Evolutionary conservation across 768 basidiomycete genomes (phyloP), one percentile per base, ranked within the genome.

Genomic region (Boletus subparvulus): DNA sequence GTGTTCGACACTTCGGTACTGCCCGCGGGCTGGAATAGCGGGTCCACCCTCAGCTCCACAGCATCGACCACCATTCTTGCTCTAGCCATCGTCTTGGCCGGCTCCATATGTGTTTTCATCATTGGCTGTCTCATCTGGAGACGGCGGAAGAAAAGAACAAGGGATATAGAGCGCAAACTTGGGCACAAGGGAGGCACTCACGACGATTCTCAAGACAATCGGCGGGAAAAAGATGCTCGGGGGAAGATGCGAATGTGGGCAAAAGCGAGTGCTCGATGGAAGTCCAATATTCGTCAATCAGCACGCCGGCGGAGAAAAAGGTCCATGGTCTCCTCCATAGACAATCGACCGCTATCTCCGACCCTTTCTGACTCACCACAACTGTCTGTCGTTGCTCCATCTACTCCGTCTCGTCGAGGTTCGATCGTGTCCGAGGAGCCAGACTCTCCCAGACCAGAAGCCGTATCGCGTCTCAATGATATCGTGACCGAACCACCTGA

Each of bases 231-330:
- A 57, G 81, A 83, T 46, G 68, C 71, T 9, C 80, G 76, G 50
- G 66, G 68, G 6, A 82, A 81, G 58, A 80, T 85, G 67, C 83
- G 81, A 61, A 63, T 85, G 47, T 89, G 87, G 87, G 78, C 80
- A 1, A 78, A 73, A 56, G 87, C 88, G 3, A 83, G 81, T 2
- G 83, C 83, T 9, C 79, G 86, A 43, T 92, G 89, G 89, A 83
- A 77, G 60, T 82, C 80, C 3, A 84, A 85, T 50, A 78, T 82
- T 11, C 82, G 83, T 28, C 77, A 81, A 54, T 74, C 81, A n/a
- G 82, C 83, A 9, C 81, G 87, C 37, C 82, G 83, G 47, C 77
- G 89, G 54, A 78, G 80, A 42, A 69, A 59, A 45, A 63, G 41
- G 51, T 48, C 56, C 4, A 2, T 36, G 9, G 30, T 19, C 17